Percentiles rank a stretch among this genome's conserved stretches.
Conservation (phyloP, 148 eudicot genomes). For the Fagopyrum esculentum region DNA sequence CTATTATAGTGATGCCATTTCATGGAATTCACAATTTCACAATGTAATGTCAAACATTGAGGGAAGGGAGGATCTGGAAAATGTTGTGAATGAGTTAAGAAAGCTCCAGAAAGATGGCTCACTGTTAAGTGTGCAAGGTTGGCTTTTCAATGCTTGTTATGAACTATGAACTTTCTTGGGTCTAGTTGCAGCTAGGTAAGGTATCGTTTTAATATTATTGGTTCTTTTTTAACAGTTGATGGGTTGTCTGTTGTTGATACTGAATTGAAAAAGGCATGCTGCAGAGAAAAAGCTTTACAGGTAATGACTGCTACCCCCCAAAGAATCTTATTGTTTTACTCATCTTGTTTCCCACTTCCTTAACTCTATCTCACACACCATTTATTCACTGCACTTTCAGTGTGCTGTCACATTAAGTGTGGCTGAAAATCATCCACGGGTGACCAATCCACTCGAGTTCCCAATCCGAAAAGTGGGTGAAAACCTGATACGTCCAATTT, state of each 20-base stretch:
- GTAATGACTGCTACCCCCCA: slow-evolving; percentile 23
- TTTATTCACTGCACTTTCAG: not conserved
- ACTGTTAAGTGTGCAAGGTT: slow-evolving; percentile 67
- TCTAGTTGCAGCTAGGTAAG: not conserved
- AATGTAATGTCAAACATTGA: slow-evolving; percentile 30
- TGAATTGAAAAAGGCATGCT: slow-evolving; percentile 73
- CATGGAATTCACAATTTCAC: slow-evolving; percentile 70
- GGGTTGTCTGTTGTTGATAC: slow-evolving; percentile 54
- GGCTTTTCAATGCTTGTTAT: slow-evolving; percentile 13
- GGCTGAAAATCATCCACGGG: no score
- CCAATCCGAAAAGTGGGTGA: no score
- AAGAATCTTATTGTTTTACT: not conserved
- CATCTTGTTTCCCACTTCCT: not conserved
- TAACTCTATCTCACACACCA: not conserved
- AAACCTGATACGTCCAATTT: no score
- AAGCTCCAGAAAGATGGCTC: slow-evolving; percentile 58
- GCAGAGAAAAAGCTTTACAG: slow-evolving; percentile 83
- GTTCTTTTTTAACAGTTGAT: slow-evolving; percentile 38
- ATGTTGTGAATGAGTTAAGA: slow-evolving; percentile 57
- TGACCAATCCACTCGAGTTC: no score
- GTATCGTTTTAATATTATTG: not conserved
- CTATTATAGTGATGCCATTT: slow-evolving; percentile 59
- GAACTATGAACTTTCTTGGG: not conserved
- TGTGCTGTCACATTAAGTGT: not conserved
- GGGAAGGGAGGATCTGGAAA: slow-evolving; percentile 65